Conservation (phyloP, 148 eudicot species). For the Silene conica region DNA sequence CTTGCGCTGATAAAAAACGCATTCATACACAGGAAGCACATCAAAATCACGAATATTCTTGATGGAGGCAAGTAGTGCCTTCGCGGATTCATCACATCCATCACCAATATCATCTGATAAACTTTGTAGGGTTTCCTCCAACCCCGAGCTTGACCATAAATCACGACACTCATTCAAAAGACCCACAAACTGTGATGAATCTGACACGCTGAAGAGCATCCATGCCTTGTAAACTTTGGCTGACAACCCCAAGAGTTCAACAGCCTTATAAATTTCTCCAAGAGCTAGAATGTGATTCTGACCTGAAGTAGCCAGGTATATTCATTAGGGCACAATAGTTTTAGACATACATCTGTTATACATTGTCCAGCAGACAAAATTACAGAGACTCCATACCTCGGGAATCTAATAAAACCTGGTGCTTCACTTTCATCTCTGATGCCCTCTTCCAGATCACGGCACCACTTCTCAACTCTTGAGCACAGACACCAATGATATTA, state of each 20-base stretch:
- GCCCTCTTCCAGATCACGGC: slow-evolving; percentile 60
- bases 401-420: slow-evolving; percentile 39
- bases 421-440: slow-evolving; percentile 40
- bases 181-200: slow-evolving; percentile 23
- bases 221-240: slow-evolving; percentile 64
- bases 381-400: slow-evolving; percentile 44
- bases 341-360: background rate
- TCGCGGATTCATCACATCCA: slow-evolving; percentile 28
- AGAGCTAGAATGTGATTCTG: slow-evolving; percentile 49
- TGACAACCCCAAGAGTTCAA: slow-evolving; percentile 53
- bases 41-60: slow-evolving; percentile 42
- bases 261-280: slow-evolving; percentile 74
- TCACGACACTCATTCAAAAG: slow-evolving; percentile 53
- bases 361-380: background rate
- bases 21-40: slow-evolving; percentile 34
- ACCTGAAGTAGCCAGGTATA: slow-evolving; percentile 42
- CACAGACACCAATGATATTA: slow-evolving; percentile 50
- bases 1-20: slow-evolving; percentile 32
- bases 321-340: background rate
- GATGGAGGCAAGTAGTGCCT: slow-evolving; percentile 46
- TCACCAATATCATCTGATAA: slow-evolving; percentile 29
- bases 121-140: slow-evolving; percentile 49
- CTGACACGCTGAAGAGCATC: slow-evolving; percentile 33
- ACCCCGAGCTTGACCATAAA: slow-evolving; percentile 63
- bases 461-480: slow-evolving; percentile 67